phyloP scores from a whole-genome alignment of 2,329 filamentous ascomycete species.

The Sclerotinia spermophila region DNA sequence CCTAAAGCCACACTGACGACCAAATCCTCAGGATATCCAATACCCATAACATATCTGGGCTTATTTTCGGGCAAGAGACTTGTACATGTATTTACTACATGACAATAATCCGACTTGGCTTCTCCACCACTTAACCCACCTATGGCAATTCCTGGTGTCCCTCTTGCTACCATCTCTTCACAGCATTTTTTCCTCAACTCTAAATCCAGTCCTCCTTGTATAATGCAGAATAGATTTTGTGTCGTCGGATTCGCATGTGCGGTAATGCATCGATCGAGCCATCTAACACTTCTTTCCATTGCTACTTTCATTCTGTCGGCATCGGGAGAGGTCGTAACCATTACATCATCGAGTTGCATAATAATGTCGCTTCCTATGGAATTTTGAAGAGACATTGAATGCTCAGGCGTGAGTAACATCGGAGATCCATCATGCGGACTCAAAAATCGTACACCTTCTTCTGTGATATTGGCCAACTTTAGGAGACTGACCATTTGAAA shows the following conservation, averaged over 20 bases:
- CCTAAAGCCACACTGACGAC: constrained; percentile 90
- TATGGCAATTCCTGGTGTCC: constrained; percentile 95
- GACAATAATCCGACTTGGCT: constrained; percentile 88
- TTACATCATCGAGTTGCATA: constrained; percentile 98
- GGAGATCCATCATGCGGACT: constrained; percentile 92
- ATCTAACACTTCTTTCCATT: constrained; percentile 90
- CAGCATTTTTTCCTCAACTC: constrained; percentile 83
- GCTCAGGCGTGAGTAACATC: constrained; percentile 96
- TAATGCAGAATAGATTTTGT: constrained; percentile 98
- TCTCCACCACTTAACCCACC: constrained; percentile 93
- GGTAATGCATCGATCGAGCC: constrained; percentile 91
- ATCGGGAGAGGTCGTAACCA: constrained; percentile 93
- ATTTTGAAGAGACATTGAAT: constrained; percentile 94
- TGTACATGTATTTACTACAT: constrained; percentile 84
- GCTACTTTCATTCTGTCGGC: constrained; percentile 83
- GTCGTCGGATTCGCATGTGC: constrained; percentile 78
- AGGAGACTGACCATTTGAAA: constrained; percentile 99
- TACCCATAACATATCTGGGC: constrained; percentile 98
- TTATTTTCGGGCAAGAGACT: constrained; percentile 80
- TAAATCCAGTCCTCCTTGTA: constrained; percentile 89
- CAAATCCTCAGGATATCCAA: constrained; percentile 94
- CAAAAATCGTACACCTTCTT: constrained; percentile 90
- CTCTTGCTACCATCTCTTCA: constrained; percentile 77
- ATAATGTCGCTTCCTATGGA: constrained; percentile 98
- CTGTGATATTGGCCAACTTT: constrained; percentile 88